Conservation (phyloP, 192 early-diverging fungal species). For the Phlyctochytrium arcticum region DNA sequence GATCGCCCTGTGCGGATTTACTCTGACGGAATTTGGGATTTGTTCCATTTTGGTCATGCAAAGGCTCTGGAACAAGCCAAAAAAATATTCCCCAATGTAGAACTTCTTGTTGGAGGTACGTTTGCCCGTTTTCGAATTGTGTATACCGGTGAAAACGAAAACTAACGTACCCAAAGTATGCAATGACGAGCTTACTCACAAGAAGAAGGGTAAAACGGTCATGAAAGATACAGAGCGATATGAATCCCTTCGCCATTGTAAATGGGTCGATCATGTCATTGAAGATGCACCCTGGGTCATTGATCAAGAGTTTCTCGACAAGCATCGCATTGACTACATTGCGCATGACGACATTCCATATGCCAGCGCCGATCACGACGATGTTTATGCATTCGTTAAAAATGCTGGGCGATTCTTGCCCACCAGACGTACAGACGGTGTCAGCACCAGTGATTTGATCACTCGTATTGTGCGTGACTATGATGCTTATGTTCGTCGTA, state of each 20-base stretch:
- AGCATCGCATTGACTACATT: slow-evolving; percentile 83
- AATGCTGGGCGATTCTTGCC: slow-evolving; percentile 85
- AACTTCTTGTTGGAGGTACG: slow-evolving; percentile 68
- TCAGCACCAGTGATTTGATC: slow-evolving; percentile 90
- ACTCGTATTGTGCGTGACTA: slow-evolving; percentile 64
- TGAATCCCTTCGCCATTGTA: slow-evolving; percentile 88
- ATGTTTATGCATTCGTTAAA: slow-evolving; percentile 92
- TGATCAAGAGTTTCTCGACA: slow-evolving; percentile 64
- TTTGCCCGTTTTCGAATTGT: neutral
- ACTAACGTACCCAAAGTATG: slow-evolving; percentile 23
- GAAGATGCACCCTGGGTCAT: slow-evolving; percentile 85
- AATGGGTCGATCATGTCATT: slow-evolving; percentile 89
- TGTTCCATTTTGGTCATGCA: slow-evolving; percentile 82
- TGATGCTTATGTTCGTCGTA: slow-evolving; percentile 28
- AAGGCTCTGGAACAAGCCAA: slow-evolving; percentile 80
- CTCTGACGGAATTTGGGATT: slow-evolving; percentile 83
- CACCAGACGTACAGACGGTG: slow-evolving; percentile 84
- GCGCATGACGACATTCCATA: slow-evolving; percentile 94
- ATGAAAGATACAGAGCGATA: slow-evolving; percentile 90
- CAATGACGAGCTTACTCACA: slow-evolving; percentile 28
- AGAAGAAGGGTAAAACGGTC: slow-evolving; percentile 72
- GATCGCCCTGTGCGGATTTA: slow-evolving; percentile 63
- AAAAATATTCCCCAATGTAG: slow-evolving; percentile 68
- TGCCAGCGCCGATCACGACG: slow-evolving; percentile 76
- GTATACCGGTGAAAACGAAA: neutral